Percentiles rank a stretch among this genome's conserved stretches.
Evolutionary conservation across 2,329 filamentous ascomycete species (phyloP).

Genomic region (Graphilbum sp.): DNA sequence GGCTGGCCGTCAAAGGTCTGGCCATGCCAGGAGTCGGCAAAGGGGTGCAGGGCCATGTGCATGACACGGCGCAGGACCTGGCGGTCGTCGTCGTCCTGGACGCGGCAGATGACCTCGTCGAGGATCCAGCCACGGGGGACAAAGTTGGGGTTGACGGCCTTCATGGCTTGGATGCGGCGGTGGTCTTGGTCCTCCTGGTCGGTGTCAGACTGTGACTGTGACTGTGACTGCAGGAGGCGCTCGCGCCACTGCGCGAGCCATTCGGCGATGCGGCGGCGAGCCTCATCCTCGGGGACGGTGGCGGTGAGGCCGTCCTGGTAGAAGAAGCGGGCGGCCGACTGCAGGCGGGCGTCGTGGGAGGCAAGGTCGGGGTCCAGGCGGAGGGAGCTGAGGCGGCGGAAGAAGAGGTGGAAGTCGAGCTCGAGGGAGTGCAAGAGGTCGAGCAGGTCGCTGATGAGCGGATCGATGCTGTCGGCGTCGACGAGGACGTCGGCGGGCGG

Average conservation of each 20-base stretch:
- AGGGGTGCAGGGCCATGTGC: conserved; percentile 71
- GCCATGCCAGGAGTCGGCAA: conserved; percentile 59
- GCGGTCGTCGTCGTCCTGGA: conserved; percentile 70
- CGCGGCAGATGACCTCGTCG: conserved; percentile 79
- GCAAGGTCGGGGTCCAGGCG: conserved; percentile 45
- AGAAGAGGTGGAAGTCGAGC: conserved; percentile 89
- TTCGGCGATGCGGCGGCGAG: conserved; percentile 47
- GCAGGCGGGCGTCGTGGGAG: conserved; percentile 44
- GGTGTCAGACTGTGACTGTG: conserved; percentile 51
- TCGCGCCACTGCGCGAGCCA: conserved; percentile 73
- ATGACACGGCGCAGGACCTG: conserved; percentile 63
- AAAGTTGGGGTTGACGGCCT: conserved; percentile 81
- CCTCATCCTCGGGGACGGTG: conserved; percentile 33
- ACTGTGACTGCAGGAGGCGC: conserved; percentile 56
- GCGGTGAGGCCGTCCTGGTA: conserved; percentile 51
- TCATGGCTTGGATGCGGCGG: conserved; percentile 59
- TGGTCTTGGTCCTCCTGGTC: conserved; percentile 29
- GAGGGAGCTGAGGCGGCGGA: conserved; percentile 58
- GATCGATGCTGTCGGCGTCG: conserved; percentile 59
- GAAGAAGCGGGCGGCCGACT: conserved; percentile 62
- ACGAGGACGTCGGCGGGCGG: conserved; percentile 17
- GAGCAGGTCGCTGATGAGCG: conserved; percentile 64
- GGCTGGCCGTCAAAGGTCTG: conserved; percentile 27
- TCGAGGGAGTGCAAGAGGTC: conserved; percentile 69
- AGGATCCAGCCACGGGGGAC: conserved; percentile 81